These are phyloP conservation scores for Tetrahymena thermophila DNA, from an alignment of 73 alveolate genomes.

Conservation along the genomic window DNA sequence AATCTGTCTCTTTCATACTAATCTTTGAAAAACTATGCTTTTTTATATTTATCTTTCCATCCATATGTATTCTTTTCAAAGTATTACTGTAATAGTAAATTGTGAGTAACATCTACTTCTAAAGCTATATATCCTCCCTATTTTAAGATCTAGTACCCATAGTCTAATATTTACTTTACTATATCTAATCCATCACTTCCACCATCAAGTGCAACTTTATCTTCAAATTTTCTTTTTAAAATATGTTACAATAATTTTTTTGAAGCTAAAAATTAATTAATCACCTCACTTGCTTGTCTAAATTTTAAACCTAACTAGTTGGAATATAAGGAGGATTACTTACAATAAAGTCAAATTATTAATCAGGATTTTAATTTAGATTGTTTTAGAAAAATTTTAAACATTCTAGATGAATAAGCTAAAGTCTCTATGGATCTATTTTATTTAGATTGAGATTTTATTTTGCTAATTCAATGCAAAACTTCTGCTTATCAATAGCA, in stretches of 20 bases:
- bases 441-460: background rate
- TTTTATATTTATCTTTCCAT: background rate
- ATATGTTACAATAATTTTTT: background rate
- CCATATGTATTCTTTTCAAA: background rate
- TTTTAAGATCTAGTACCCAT: background rate
- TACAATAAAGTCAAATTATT: background rate
- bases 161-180: background rate
- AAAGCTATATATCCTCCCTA: background rate
- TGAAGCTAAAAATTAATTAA: background rate
- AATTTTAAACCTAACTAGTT: background rate
- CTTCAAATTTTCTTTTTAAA: background rate
- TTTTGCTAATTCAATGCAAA: background rate
- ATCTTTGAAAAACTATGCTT: background rate
- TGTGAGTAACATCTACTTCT: background rate
- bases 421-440: background rate
- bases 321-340: background rate
- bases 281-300: background rate
- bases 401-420: background rate
- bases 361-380: background rate
- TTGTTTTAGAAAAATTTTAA: background rate
- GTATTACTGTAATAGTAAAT: background rate
- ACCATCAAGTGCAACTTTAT: background rate
- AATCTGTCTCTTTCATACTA: background rate
- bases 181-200: background rate
- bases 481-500: background rate